A percentile compares a stretch with the other conserved stretches of the same genome.
Conservation (phyloP, 768 basidiomycete species). For the Russula abietina region DNA sequence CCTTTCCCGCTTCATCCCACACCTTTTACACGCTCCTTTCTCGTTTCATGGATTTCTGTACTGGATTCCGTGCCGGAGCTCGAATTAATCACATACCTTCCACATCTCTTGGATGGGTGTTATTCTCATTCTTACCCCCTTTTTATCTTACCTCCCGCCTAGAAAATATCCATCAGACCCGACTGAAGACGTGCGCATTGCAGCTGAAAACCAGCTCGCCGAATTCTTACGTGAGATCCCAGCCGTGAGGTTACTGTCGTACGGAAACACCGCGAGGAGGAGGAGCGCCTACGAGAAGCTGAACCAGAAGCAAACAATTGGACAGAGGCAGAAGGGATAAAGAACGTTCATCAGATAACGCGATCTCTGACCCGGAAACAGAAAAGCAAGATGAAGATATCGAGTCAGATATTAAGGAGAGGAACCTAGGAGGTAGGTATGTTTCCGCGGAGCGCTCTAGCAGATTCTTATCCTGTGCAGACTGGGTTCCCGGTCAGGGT, state of each 20-base stretch:
- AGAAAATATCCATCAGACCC: no score
- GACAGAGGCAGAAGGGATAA: slow-evolving; percentile 7
- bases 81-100: no score
- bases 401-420: slow-evolving; percentile 47
- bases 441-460: background rate
- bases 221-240: slow-evolving; percentile 90
- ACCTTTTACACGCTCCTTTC: no score
- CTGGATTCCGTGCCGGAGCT: no score
- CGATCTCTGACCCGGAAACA: slow-evolving; percentile 6
- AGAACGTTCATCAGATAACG: slow-evolving; percentile 7
- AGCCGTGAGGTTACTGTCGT: slow-evolving; percentile 77
- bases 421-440: slow-evolving; percentile 51
- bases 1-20: no score
- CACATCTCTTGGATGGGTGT: no score
- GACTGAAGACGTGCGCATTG: slow-evolving; percentile 85
- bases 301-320: slow-evolving; percentile 10
- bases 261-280: slow-evolving; percentile 57
- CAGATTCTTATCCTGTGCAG: slow-evolving; percentile 33
- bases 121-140: no score
- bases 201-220: slow-evolving; percentile 82
- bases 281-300: slow-evolving; percentile 18
- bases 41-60: no score
- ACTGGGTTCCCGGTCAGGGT: slow-evolving; percentile 91
- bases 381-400: slow-evolving; percentile 16
- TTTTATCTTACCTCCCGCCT: no score